Conservation (phyloP, 176 grass and related monocot genomes). For the Oryza meridionalis region DNA sequence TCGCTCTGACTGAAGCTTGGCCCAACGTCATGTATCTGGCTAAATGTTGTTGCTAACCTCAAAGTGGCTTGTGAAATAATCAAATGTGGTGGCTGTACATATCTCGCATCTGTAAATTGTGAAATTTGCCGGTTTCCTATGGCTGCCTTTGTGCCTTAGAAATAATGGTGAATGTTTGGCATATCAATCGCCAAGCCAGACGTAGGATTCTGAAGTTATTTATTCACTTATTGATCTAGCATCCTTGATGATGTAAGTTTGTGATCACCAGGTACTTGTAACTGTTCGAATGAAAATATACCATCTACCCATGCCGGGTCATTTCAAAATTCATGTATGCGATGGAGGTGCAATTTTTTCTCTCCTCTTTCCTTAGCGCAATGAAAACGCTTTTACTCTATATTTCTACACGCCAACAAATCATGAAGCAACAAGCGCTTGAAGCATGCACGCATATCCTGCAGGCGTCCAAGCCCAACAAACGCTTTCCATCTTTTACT, state of each 20-base stretch:
- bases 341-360: too few species aligned
- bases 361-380: background rate
- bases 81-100: constrained; percentile 9
- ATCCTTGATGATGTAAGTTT: background rate
- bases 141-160: background rate
- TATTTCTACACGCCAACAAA: background rate
- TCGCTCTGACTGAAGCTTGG: constrained; percentile 44
- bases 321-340: background rate
- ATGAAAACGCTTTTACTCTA: background rate
- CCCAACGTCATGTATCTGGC: background rate
- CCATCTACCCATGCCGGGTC: background rate
- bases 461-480: background rate
- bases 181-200: background rate
- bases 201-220: background rate
- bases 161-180: constrained; percentile 30
- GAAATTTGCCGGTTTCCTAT: background rate
- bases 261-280: background rate
- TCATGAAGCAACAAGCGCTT: background rate
- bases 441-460: background rate
- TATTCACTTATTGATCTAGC: background rate
- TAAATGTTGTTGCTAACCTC: background rate
- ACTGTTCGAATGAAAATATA: background rate
- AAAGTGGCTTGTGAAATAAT: background rate
- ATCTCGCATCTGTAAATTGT: background rate
- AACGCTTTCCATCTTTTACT: background rate